phyloP scores from a whole-genome alignment of 2,329 filamentous ascomycete genomes.

The Alternaria novae-zelandiae region DNA sequence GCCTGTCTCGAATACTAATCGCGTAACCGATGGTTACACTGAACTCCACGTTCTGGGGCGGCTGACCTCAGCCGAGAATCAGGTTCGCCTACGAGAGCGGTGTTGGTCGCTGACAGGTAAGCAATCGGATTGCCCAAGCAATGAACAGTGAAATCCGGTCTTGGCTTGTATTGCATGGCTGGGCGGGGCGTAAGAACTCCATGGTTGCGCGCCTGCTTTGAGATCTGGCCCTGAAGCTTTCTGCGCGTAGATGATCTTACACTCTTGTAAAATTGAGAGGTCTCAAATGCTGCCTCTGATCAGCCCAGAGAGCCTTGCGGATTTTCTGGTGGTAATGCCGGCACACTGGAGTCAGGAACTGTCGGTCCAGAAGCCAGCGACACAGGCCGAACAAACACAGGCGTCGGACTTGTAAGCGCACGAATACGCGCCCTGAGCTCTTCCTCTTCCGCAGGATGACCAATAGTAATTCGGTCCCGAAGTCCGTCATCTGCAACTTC shows the following conservation, averaged over 20 bases:
- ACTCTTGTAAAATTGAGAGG: not conserved
- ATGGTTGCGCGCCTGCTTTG: too few relatives aligned
- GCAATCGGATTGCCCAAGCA: not conserved
- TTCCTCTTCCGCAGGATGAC: constrained; percentile 1
- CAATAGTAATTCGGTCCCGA: not conserved
- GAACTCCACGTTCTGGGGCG: not conserved
- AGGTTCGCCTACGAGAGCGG: not conserved
- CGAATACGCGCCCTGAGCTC: constrained; percentile 2
- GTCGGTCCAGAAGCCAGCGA: not conserved
- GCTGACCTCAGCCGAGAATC: not conserved
- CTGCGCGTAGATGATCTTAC: not conserved
- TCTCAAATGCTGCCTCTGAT: not conserved
- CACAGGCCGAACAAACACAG: not conserved
- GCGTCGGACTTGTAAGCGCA: not conserved
- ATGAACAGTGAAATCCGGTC: not conserved
- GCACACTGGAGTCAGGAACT: not conserved
- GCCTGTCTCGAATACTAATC: not conserved
- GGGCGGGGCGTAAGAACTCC: not conserved
- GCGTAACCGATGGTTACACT: not conserved
- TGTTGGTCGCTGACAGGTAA: constrained; percentile 4
- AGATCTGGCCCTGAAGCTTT: too few relatives aligned
- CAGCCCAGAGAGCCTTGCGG: not conserved
- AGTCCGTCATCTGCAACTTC: not conserved
- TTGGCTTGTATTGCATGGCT: not conserved
- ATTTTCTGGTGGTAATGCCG: not conserved